A percentile compares a stretch with the other conserved stretches of the same genome.
Conservation (phyloP, 2,329 filamentous ascomycete genomes). For the Colletotrichum sp. region DNA sequence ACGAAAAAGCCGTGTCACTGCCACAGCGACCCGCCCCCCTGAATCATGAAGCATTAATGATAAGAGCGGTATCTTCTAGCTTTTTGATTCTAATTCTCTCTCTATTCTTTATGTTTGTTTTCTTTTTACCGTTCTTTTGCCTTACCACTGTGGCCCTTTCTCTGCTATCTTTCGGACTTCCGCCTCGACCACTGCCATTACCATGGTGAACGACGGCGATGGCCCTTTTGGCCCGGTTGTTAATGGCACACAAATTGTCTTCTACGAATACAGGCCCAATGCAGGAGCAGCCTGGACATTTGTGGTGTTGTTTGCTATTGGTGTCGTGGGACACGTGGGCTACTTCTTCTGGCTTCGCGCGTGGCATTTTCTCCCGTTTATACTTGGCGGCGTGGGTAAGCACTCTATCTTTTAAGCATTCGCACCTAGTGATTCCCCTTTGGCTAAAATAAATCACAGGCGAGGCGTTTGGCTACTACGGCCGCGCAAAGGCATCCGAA, state of each 20-base stretch:
- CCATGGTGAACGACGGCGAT: constrained; percentile 2
- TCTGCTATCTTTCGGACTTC: not conserved
- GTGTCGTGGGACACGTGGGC: not conserved
- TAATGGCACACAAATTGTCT: constrained; percentile 9
- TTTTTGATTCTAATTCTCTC: not conserved
- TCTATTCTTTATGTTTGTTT: accelerated
- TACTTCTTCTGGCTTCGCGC: constrained; percentile 3
- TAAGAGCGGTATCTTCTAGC: not conserved
- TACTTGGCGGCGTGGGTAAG: constrained; percentile 1
- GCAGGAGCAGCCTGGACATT: constrained; percentile 7
- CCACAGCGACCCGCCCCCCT: not conserved
- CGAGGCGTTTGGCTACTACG: constrained; percentile 18
- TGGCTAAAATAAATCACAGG: not conserved
- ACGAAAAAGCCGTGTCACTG: not conserved
- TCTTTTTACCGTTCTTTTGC: not conserved
- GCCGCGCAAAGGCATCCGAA: not conserved
- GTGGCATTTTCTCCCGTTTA: constrained; percentile 1
- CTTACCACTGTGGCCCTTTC: accelerated
- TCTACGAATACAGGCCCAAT: constrained; percentile 8
- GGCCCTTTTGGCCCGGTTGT: constrained; percentile 15
- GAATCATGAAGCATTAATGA: not conserved
- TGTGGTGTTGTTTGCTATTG: constrained; percentile 7
- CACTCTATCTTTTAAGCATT: not conserved
- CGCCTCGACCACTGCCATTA: not conserved
- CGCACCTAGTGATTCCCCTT: too few relatives aligned